phyloP scores from a whole-genome alignment of 148 eudicot genomes.

The Vaccinium macrocarpon region DNA sequence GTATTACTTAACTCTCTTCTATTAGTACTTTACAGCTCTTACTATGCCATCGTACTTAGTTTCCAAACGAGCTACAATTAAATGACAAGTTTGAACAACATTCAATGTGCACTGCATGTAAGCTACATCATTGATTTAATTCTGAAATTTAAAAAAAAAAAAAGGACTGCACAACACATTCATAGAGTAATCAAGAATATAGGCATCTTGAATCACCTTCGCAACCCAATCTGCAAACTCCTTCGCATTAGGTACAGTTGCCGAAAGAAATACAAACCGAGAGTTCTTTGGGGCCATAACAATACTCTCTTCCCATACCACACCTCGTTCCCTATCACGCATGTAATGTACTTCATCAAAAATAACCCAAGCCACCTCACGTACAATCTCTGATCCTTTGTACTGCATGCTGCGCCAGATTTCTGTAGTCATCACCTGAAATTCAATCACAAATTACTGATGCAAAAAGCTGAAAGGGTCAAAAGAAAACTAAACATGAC shows the following conservation, averaged over 20 bases:
- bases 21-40: not conserved
- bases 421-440: slow-evolving; percentile 98
- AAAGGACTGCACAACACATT: not conserved
- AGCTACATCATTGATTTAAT: not conserved
- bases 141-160: not conserved
- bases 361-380: slow-evolving; percentile 98
- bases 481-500: slow-evolving; percentile 12
- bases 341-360: slow-evolving; percentile 99
- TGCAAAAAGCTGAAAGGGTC: not conserved
- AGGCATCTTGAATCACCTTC: slow-evolving; percentile 50
- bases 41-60: not conserved
- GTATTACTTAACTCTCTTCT: not conserved
- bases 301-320: slow-evolving; percentile 99
- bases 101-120: not conserved
- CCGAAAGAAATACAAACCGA: slow-evolving; percentile 92
- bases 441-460: slow-evolving; percentile 16
- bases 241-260: slow-evolving; percentile 98
- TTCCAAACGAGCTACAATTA: not conserved
- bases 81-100: not conserved
- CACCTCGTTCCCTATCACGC: slow-evolving; percentile 99
- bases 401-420: slow-evolving; percentile 99
- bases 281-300: slow-evolving; percentile 99
- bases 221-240: slow-evolving; percentile 99
- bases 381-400: slow-evolving; percentile 86
- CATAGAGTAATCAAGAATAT: not conserved